These are phyloP conservation scores for Plasmodium coatneyi DNA, from an alignment of 169 alveolate species.

Conservation along the genomic window DNA sequence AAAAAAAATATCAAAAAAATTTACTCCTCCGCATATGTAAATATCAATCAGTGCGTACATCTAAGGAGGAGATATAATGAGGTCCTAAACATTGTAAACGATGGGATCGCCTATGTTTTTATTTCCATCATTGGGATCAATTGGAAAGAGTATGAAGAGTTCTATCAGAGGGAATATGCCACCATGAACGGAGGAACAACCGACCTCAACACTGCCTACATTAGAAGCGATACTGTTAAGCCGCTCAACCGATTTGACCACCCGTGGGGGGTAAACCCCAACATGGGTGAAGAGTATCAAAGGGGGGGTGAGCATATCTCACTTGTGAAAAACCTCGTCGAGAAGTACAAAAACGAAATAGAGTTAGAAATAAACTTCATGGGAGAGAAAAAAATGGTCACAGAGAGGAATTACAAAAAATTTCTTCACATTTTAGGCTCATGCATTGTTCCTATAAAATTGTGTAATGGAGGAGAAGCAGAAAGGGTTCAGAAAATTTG, in stretches of 20 bases:
- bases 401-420: slow-evolving; percentile 4
- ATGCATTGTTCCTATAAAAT: slow-evolving; percentile 38
- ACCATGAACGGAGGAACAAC: background rate
- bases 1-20: background rate
- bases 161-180: background rate
- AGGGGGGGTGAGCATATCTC: background rate
- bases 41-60: slow-evolving; percentile 34
- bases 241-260: background rate
- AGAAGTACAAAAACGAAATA: background rate
- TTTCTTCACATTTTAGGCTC: slow-evolving; percentile 53
- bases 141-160: slow-evolving; percentile 11
- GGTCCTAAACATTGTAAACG: slow-evolving; percentile 9
- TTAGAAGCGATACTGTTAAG: background rate
- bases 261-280: background rate
- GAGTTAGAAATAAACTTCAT: background rate
- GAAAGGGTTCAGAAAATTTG: background rate
- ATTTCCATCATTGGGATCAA: slow-evolving; percentile 50
- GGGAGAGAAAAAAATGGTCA: slow-evolving; percentile 3
- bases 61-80: slow-evolving; percentile 61
- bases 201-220: background rate
- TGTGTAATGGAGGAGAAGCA: background rate
- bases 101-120: slow-evolving; percentile 39
- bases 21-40: background rate
- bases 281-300: background rate
- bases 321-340: background rate